A percentile compares a stretch with the other conserved stretches of the same genome.
phyloP scores from a whole-genome alignment of 2,329 filamentous ascomycete genomes.

The Septoria linicola region DNA sequence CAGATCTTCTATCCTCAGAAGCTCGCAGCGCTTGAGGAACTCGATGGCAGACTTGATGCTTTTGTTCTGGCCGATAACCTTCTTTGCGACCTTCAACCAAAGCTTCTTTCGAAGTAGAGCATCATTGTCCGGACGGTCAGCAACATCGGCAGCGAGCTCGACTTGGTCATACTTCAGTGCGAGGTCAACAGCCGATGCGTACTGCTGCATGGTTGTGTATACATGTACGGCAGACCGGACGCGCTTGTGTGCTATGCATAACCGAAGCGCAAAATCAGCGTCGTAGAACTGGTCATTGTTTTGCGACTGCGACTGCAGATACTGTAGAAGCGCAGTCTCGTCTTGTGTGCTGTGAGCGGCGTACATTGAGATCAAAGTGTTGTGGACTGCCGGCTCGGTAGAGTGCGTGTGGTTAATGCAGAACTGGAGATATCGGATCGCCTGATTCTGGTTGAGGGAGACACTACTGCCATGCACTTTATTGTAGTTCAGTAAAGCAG shows the following conservation, averaged over 20 bases:
- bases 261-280: slow-evolving; percentile 88
- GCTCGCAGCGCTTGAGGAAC: slow-evolving; percentile 85
- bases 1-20: slow-evolving; percentile 91
- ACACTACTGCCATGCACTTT: slow-evolving; percentile 62
- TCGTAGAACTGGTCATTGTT: slow-evolving; percentile 80
- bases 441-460: slow-evolving; percentile 73
- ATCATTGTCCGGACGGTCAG: slow-evolving; percentile 73
- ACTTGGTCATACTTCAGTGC: slow-evolving; percentile 87
- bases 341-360: slow-evolving; percentile 80
- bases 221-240: slow-evolving; percentile 96
- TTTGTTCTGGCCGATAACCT: slow-evolving; percentile 81
- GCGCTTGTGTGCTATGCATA: slow-evolving; percentile 92
- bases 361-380: slow-evolving; percentile 94
- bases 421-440: slow-evolving; percentile 88
- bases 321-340: slow-evolving; percentile 80
- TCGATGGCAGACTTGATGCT: slow-evolving; percentile 87
- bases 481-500: slow-evolving; percentile 91
- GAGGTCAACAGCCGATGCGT: slow-evolving; percentile 86
- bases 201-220: slow-evolving; percentile 94
- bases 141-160: slow-evolving; percentile 84
- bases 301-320: slow-evolving; percentile 80
- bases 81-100: slow-evolving; percentile 92
- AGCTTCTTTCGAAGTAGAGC: slow-evolving; percentile 85
- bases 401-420: slow-evolving; percentile 84
- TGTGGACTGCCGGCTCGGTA: slow-evolving; percentile 84